These are phyloP conservation scores for Spinellus fusiger DNA, from an alignment of 192 early-diverging fungal genomes.

Conservation along the genomic window DNA sequence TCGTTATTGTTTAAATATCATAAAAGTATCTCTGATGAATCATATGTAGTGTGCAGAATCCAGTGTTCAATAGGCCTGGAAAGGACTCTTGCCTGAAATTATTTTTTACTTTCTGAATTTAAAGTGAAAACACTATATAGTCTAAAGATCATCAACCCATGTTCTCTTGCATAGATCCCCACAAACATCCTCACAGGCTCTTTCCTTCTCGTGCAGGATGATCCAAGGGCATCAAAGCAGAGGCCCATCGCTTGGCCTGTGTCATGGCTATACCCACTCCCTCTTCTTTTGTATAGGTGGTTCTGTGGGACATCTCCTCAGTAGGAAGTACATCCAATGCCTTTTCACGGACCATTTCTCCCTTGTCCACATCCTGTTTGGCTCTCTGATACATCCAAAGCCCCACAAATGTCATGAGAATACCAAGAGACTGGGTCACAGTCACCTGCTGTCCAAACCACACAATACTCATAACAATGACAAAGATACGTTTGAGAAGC, in stretches of 20 bases:
- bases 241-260: background rate
- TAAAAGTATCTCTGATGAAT: no score
- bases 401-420: slow-evolving; percentile 75
- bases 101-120: no score
- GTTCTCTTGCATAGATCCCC: no score
- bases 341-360: slow-evolving; percentile 34
- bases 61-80: no score
- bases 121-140: no score
- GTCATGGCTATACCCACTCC: background rate
- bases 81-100: no score
- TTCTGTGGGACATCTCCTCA: background rate
- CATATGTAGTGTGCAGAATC: no score
- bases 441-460: slow-evolving; percentile 77
- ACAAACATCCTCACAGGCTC: no score
- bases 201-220: no score
- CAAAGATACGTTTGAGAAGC: slow-evolving; percentile 85
- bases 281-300: background rate
- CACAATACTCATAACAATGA: slow-evolving; percentile 76
- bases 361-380: slow-evolving; percentile 53
- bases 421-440: slow-evolving; percentile 63
- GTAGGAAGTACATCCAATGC: slow-evolving; percentile 9
- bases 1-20: no score
- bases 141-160: no score
- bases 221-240: background rate
- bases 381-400: slow-evolving; percentile 84